Evolutionary conservation across 257 asterid species (phyloP), one percentile per base, ranked within the genome.

Genomic region (Eucommia ulmoides): DNA sequence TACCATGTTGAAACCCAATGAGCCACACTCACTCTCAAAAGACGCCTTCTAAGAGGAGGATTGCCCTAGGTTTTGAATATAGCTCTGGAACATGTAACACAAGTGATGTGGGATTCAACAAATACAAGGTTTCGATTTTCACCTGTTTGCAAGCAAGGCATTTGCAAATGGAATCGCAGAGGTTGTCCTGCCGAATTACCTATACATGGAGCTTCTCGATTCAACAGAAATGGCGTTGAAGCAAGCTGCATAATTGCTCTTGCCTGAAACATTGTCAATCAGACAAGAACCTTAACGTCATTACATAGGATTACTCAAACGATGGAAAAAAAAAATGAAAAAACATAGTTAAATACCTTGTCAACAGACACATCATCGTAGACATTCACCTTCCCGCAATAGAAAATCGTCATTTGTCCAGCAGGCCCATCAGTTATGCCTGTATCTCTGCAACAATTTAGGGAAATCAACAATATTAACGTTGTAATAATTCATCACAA

Each of bases 351-450:
- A 54, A 44, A 45, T 81, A 91, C 99, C 96, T 86, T 86, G 48
- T 81, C 79, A 50, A 74, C 65, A 24, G 99, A 80, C 68, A 91
- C 66, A 62, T 79, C 84, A 64, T 91, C 96, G 54, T 83, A 86
- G 51, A 91, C 99, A 67, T 83, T 83, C 61, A 91, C 83, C 66
- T 80, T 69, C 56, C 99, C 99, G 42, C 89, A 60, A 56, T 91
- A 91, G 65, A 91, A 91, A 61, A 91, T 81, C 14, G 96, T 74
- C 99, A 91, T 80, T 65, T 86, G 99, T 56, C 93, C 93, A 41
- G 44, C 72, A 20, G 75, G 74, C 33, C 42, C 62, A 61, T 63
- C 73, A 35, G 76, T 54, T 44, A 78, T 29, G 55, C 52, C 77
- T 58, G 66, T 52, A 48, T 67, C 55, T 71, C 98, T 80, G 79